These are phyloP conservation scores for Calocera viscosa DNA, from an alignment of 768 basidiomycete genomes.

Conservation along the genomic window DNA sequence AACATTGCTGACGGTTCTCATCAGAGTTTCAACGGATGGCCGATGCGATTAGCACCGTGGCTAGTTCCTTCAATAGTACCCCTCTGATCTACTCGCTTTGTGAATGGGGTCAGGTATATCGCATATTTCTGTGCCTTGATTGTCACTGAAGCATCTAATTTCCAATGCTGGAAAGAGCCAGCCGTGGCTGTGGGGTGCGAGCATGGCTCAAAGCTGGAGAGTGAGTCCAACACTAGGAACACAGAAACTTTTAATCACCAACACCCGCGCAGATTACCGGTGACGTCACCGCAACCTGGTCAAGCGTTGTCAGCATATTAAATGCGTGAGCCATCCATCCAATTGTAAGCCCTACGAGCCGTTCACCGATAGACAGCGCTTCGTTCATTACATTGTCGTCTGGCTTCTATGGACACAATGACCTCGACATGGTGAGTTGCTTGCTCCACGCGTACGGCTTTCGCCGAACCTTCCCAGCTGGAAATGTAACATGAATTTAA, in stretches of 20 bases:
- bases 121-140: too few species aligned
- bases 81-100: conserved; percentile 51
- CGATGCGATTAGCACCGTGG: conserved; percentile 41
- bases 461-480: conserved; percentile 28
- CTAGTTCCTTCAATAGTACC: conserved; percentile 37
- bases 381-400: conserved; percentile 51
- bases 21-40: conserved; percentile 53
- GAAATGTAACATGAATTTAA: conserved; percentile 37
- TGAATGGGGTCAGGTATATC: conserved; percentile 50
- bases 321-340: conserved; percentile 33
- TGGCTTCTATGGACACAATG: conserved; percentile 57
- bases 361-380: conserved; percentile 33
- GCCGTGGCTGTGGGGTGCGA: conserved; percentile 51
- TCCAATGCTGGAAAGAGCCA: too few species aligned
- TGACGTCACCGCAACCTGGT: conserved; percentile 42
- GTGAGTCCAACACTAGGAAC: conserved; percentile 26
- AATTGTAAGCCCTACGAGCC: neutral
- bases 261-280: conserved; percentile 37
- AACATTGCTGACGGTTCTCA: neutral
- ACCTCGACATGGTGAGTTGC: conserved; percentile 48
- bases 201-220: conserved; percentile 54
- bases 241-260: neutral
- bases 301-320: conserved; percentile 40
- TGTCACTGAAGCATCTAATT: too few species aligned
- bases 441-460: neutral